Conservation (phyloP, 371 early-diverging fungal genomes). For the Mycotypha africana region DNA sequence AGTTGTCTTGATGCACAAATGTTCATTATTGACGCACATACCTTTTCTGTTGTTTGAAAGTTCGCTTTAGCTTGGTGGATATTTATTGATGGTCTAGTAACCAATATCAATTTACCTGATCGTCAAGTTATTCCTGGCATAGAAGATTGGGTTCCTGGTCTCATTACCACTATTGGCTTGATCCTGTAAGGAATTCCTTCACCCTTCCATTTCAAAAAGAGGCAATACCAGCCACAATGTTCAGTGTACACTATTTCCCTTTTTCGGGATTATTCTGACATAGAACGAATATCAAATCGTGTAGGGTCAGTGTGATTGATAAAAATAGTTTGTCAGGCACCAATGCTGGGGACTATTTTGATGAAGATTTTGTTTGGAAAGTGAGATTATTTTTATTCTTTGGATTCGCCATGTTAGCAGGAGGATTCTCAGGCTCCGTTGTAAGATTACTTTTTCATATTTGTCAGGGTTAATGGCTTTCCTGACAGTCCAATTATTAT, state of each 20-base stretch:
- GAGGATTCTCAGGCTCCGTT: constrained; percentile 67
- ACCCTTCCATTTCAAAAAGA: too few relatives aligned
- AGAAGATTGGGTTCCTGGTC: constrained; percentile 77
- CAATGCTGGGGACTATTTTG: constrained; percentile 18
- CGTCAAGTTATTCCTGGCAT: constrained; percentile 48
- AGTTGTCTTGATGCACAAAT: too few relatives aligned
- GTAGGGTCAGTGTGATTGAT: constrained; percentile 44
- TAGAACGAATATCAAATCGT: background rate
- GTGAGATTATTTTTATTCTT: constrained; percentile 67
- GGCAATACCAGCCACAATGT: constrained; percentile 1
- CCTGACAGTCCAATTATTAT: background rate
- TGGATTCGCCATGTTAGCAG: constrained; percentile 70
- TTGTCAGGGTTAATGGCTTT: background rate
- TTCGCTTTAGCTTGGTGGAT: constrained; percentile 85
- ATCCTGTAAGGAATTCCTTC: constrained; percentile 60
- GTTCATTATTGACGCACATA: too few relatives aligned
- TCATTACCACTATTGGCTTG: constrained; percentile 67
- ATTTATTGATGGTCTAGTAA: constrained; percentile 65
- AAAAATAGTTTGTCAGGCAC: constrained; percentile 48
- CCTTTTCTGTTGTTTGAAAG: too few relatives aligned
- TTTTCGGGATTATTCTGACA: too few relatives aligned
- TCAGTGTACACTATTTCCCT: background rate
- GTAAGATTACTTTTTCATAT: constrained; percentile 27
- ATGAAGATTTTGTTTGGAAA: constrained; percentile 44
- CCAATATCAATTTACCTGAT: constrained; percentile 20